Conservation (phyloP, 2,329 filamentous ascomycete species). For the Coniochaeta prunicola region DNA sequence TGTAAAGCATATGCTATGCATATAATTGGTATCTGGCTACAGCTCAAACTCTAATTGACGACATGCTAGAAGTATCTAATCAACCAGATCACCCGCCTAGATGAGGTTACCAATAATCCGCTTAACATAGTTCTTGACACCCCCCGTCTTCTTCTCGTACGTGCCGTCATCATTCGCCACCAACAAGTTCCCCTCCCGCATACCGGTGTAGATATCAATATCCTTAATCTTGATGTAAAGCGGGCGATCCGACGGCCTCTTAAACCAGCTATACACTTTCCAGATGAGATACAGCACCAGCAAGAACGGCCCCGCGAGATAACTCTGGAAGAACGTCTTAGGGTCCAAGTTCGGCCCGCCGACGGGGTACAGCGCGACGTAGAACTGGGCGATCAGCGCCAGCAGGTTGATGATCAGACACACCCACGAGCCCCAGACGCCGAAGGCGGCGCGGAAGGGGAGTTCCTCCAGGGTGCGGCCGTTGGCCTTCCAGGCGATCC, state of each 20-base stretch:
- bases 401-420: constrained; percentile 57
- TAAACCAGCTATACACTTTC: constrained; percentile 37
- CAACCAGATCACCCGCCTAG: too few relatives aligned
- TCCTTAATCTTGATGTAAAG: constrained; percentile 44
- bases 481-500: constrained; percentile 34
- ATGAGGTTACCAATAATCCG: too few relatives aligned
- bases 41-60: too few relatives aligned
- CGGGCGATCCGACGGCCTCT: constrained; percentile 32
- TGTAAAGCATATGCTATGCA: too few relatives aligned
- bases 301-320: constrained; percentile 45
- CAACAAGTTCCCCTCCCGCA: too few relatives aligned
- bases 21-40: too few relatives aligned
- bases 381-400: constrained; percentile 62
- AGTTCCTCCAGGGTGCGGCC: constrained; percentile 24
- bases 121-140: too few relatives aligned
- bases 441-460: constrained; percentile 33
- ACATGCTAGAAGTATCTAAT: too few relatives aligned
- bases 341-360: background rate
- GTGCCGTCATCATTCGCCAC: too few relatives aligned
- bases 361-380: constrained; percentile 45
- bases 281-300: constrained; percentile 51
- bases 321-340: constrained; percentile 43
- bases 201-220: constrained; percentile 52
- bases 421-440: constrained; percentile 58
- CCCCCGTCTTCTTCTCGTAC: too few relatives aligned